Evolutionary conservation across 73 alveolate species (phyloP).

Genomic region (Paramecium pentaurelia): DNA sequence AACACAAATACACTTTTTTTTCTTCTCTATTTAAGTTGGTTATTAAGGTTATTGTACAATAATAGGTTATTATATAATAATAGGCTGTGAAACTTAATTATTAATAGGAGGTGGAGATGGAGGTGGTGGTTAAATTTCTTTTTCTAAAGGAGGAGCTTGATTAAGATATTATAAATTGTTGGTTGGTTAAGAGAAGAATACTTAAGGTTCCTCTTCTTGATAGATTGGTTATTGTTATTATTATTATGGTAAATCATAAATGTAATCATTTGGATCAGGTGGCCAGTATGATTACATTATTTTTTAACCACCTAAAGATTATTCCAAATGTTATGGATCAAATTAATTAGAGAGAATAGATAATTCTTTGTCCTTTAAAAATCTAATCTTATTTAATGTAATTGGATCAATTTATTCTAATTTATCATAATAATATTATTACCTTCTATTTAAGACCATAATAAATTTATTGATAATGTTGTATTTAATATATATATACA

Average conservation of each 20-base stretch:
- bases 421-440: neutral
- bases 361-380: neutral
- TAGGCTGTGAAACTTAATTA: neutral
- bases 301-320: constrained; percentile 34
- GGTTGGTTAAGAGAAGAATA: neutral
- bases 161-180: neutral
- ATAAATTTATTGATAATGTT: neutral
- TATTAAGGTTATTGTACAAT: neutral
- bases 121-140: neutral
- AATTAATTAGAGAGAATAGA: neutral
- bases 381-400: neutral
- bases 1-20: constrained; percentile 24
- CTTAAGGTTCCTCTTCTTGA: neutral
- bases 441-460: constrained; percentile 11
- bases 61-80: neutral
- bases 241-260: neutral
- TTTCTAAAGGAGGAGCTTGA: neutral
- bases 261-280: constrained; percentile 22
- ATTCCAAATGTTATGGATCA: neutral
- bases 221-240: neutral
- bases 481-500: neutral
- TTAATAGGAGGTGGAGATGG: neutral
- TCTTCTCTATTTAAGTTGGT: neutral
- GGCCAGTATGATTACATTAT: constrained; percentile 24
- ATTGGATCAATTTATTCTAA: neutral